Evolutionary conservation across 2,329 filamentous ascomycete species (phyloP).

Genomic region (Penicillium sp.): DNA sequence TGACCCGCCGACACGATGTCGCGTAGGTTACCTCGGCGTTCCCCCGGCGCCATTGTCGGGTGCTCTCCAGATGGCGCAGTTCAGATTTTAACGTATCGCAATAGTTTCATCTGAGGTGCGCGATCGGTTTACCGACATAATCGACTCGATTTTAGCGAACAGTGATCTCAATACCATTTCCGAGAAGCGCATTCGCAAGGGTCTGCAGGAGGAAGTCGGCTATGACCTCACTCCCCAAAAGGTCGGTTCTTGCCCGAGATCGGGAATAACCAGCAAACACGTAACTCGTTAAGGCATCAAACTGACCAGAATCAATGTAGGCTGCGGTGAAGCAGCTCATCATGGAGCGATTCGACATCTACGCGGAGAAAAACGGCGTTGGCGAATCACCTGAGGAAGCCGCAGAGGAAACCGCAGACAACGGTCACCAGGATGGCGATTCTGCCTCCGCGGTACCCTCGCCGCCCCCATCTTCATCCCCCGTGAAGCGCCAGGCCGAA

Average conservation of each 20-base stretch:
- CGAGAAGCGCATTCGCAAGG: constrained; percentile 64
- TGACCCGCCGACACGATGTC: constrained; percentile 33
- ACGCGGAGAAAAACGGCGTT: constrained; percentile 49
- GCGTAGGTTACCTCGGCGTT: constrained; percentile 33
- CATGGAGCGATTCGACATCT: constrained; percentile 70
- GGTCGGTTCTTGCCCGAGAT: constrained; percentile 41
- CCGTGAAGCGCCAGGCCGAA: constrained; percentile 43
- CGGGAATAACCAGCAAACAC: background rate
- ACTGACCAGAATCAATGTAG: constrained; percentile 40
- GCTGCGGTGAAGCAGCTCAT: constrained; percentile 70
- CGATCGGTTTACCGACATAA: constrained; percentile 57
- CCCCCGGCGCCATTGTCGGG: constrained; percentile 20
- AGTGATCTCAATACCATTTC: constrained; percentile 65
- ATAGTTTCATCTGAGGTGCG: constrained; percentile 52
- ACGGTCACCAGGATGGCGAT: constrained; percentile 34
- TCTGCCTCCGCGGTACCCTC: constrained; percentile 32
- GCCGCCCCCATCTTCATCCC: constrained; percentile 34
- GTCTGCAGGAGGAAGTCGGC: constrained; percentile 59
- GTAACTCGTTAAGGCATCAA: background rate
- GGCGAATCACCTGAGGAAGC: constrained; percentile 32
- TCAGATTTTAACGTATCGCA: constrained; percentile 11
- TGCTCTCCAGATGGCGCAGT: constrained; percentile 23
- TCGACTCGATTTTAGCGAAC: constrained; percentile 60
- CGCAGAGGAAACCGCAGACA: constrained; percentile 24
- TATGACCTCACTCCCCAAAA: constrained; percentile 64